Conservation (phyloP, 2,329 filamentous ascomycete species). For the Septoria petroselini region DNA sequence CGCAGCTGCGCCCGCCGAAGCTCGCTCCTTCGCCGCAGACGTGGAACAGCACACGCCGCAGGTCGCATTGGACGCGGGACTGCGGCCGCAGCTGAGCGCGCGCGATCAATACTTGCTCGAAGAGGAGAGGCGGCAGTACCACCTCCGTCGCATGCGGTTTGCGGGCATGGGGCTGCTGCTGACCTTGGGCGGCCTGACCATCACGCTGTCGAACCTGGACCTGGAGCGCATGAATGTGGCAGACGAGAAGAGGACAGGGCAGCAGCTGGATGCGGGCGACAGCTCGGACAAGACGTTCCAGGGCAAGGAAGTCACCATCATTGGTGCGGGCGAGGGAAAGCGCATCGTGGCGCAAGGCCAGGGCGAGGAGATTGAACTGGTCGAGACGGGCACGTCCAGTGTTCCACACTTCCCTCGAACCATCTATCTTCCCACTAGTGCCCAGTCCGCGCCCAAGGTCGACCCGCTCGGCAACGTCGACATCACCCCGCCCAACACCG, state of each 20-base stretch:
- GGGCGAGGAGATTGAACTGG: conserved; percentile 64
- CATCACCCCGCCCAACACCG: conserved; percentile 31
- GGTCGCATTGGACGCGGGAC: conserved; percentile 11
- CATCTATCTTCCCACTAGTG: conserved; percentile 58
- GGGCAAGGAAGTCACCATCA: conserved; percentile 56
- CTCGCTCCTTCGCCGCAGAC: conserved; percentile 26
- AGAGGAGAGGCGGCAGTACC: conserved; percentile 34
- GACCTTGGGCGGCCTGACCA: conserved; percentile 33
- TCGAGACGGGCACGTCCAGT: conserved; percentile 77
- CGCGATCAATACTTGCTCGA: conserved; percentile 28
- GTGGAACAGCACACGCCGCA: conserved; percentile 12
- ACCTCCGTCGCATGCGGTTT: conserved; percentile 38
- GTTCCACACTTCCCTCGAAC: conserved; percentile 75
- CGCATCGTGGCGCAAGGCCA: conserved; percentile 47
- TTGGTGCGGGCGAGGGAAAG: conserved; percentile 59
- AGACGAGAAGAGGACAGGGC: conserved; percentile 23
- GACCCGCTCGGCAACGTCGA: conserved; percentile 21
- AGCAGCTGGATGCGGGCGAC: conserved; percentile 37
- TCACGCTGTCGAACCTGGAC: conserved; percentile 36
- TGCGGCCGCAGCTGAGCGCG: conserved; percentile 29
- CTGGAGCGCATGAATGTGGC: conserved; percentile 35
- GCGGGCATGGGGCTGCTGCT: conserved; percentile 39
- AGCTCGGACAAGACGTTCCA: conserved; percentile 45
- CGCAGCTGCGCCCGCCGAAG: conserved; percentile 26
- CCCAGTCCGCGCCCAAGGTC: conserved; percentile 29